A percentile compares a stretch with the other conserved stretches of the same genome.
phyloP scores from a whole-genome alignment of 768 basidiomycete species.

The Agaricus blazei region DNA sequence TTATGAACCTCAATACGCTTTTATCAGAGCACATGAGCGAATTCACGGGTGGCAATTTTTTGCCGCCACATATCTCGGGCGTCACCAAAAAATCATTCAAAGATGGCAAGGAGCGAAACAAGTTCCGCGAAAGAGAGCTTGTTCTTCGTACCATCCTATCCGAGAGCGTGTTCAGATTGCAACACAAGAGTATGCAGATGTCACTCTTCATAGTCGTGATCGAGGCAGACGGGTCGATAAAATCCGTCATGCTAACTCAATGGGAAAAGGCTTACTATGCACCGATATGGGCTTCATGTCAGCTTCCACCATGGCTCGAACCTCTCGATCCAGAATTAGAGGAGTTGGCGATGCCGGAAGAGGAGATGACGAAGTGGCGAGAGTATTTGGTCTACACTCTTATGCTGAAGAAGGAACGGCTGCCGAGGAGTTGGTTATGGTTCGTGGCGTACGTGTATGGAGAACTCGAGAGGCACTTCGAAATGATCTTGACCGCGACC shows the following conservation, averaged over 20 bases:
- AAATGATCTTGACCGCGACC: constrained; percentile 8
- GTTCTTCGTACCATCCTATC: constrained; percentile 7
- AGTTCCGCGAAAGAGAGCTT: constrained; percentile 1
- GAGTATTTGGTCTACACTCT: constrained; percentile 8
- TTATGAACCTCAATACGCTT: constrained; percentile 6
- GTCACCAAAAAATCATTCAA: constrained; percentile 2
- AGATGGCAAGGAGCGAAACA: constrained; percentile 6
- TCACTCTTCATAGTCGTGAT: constrained; percentile 4
- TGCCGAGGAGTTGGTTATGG: constrained; percentile 11
- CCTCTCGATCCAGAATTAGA: constrained; percentile 7
- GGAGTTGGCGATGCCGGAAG: neutral
- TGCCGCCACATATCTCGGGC: constrained; percentile 7
- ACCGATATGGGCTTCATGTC: constrained; percentile 9
- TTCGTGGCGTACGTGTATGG: constrained; percentile 9
- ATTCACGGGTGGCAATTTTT: constrained; percentile 8
- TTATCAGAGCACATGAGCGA: constrained; percentile 7
- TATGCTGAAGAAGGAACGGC: constrained; percentile 9
- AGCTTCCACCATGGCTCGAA: constrained; percentile 8
- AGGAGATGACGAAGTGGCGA: constrained; percentile 9
- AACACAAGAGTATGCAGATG: constrained; percentile 9
- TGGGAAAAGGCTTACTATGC: constrained; percentile 10
- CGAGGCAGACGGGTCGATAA: constrained; percentile 5
- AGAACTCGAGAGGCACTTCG: constrained; percentile 10
- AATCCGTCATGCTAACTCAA: constrained; percentile 9
- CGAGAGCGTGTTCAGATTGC: constrained; percentile 1